phyloP scores from a whole-genome alignment of 768 basidiomycete species.

The Crepidotus variabilis region DNA sequence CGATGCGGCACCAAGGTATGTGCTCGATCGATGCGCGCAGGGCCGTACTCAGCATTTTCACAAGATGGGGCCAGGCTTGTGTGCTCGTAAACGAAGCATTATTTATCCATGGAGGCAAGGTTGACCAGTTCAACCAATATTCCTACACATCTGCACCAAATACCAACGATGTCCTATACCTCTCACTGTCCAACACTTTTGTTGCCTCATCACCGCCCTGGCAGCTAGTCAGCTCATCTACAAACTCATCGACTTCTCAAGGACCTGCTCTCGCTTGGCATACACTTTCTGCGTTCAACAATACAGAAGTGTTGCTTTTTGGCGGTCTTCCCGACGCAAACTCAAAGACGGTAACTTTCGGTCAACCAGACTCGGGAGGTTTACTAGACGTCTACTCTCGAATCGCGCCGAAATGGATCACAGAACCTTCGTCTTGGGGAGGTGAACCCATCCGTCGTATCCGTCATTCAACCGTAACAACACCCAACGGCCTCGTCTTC shows the following conservation, averaged over 20 bases:
- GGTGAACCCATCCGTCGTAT: constrained; percentile 71
- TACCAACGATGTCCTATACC: constrained; percentile 62
- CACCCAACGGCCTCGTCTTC: constrained; percentile 49
- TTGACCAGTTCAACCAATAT: constrained; percentile 62
- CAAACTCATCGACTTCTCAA: constrained; percentile 39
- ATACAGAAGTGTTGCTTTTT: constrained; percentile 55
- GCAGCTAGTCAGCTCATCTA: constrained; percentile 48
- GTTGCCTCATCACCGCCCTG: constrained; percentile 63
- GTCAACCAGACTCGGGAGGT: constrained; percentile 58
- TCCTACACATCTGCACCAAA: constrained; percentile 76
- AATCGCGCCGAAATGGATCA: constrained; percentile 39
- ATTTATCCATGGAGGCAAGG: constrained; percentile 79
- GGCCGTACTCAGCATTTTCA: no score
- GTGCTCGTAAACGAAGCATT: constrained; percentile 56
- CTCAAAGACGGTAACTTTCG: constrained; percentile 46
- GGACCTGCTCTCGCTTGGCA: constrained; percentile 78
- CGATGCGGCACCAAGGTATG: no score
- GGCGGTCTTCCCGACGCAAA: constrained; percentile 73
- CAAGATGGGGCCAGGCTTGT: constrained; percentile 71
- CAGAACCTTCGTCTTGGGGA: constrained; percentile 51
- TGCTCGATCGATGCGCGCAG: no score
- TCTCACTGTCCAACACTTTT: constrained; percentile 64
- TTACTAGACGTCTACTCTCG: constrained; percentile 43
- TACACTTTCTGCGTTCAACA: constrained; percentile 64
- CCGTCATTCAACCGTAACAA: constrained; percentile 62